A percentile compares a stretch with the other conserved stretches of the same genome.
phyloP scores from a whole-genome alignment of 108 stramenopile species.

The Stephanodiscus triporus region DNA sequence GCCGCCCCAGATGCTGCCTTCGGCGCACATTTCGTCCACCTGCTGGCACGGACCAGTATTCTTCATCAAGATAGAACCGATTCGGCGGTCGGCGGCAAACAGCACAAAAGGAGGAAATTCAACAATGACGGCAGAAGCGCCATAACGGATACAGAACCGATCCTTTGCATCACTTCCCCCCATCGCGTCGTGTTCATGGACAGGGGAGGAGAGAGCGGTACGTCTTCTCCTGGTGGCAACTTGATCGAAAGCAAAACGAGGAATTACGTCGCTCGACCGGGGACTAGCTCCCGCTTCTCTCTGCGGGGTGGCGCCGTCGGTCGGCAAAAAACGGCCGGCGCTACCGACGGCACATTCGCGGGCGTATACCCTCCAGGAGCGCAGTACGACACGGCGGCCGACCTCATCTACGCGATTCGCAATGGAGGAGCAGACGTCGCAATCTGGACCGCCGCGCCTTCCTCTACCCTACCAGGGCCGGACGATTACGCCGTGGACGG shows the following conservation, averaged over 20 bases:
- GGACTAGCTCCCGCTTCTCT: slow-evolving; percentile 28
- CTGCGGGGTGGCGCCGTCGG: slow-evolving; percentile 13
- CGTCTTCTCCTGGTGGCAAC: not conserved
- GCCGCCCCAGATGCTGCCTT: slow-evolving; percentile 11
- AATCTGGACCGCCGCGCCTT: slow-evolving; percentile 49
- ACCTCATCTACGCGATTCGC: slow-evolving; percentile 46
- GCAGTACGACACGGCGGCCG: slow-evolving; percentile 37
- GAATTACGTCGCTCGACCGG: slow-evolving; percentile 47
- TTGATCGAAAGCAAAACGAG: slow-evolving; percentile 44
- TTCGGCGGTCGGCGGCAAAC: slow-evolving; percentile 3
- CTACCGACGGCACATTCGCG: slow-evolving; percentile 14
- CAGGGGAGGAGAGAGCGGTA: slow-evolving; percentile 4
- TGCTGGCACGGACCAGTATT: slow-evolving; percentile 4
- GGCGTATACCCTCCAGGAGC: slow-evolving; percentile 37
- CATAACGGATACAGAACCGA: slow-evolving; percentile 23
- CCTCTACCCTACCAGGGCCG: slow-evolving; percentile 42
- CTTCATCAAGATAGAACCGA: slow-evolving; percentile 30
- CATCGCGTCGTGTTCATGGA: slow-evolving; percentile 43
- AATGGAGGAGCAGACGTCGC: slow-evolving; percentile 46
- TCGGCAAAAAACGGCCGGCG: not conserved
- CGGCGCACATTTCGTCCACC: slow-evolving; percentile 36
- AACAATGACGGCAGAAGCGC: slow-evolving; percentile 1
- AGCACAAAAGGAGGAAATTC: slow-evolving; percentile 32
- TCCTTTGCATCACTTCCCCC: slow-evolving; percentile 43
- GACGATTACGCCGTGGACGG: slow-evolving; percentile 24